Evolutionary conservation across 768 basidiomycete genomes (phyloP).

Genomic region (Multifurca ochricompacta): DNA sequence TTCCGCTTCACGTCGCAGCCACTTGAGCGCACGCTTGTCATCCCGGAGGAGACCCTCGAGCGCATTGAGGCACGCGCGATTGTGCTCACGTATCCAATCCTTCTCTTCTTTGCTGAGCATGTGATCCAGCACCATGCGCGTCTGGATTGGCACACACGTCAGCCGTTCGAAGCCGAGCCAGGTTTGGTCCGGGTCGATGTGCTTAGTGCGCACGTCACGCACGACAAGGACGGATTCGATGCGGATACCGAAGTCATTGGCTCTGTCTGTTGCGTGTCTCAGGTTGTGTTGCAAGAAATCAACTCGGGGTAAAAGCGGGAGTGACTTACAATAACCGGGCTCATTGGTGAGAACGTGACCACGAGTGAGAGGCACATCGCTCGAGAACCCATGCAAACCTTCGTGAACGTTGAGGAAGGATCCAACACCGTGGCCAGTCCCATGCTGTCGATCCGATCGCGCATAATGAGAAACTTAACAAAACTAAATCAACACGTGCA

Average conservation of each 20-base stretch:
- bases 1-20: slow-evolving; percentile 70
- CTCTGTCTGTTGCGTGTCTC: slow-evolving; percentile 40
- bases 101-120: slow-evolving; percentile 85
- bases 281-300: neutral
- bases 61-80: slow-evolving; percentile 58
- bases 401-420: slow-evolving; percentile 83
- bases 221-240: slow-evolving; percentile 85
- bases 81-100: slow-evolving; percentile 84
- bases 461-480: neutral
- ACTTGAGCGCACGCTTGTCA: slow-evolving; percentile 74
- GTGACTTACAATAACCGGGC: slow-evolving; percentile 80
- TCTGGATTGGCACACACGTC: slow-evolving; percentile 92
- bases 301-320: neutral
- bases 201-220: slow-evolving; percentile 62
- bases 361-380: slow-evolving; percentile 58
- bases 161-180: slow-evolving; percentile 92
- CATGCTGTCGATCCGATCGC: slow-evolving; percentile 46
- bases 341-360: slow-evolving; percentile 94
- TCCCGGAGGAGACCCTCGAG: slow-evolving; percentile 61
- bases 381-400: slow-evolving; percentile 74
- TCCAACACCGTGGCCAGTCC: slow-evolving; percentile 87
- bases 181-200: slow-evolving; percentile 58
- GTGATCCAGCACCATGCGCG: slow-evolving; percentile 74
- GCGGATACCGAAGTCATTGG: slow-evolving; percentile 81
- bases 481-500: neutral